These are phyloP conservation scores for Sporisorium reilianum DNA, from an alignment of 1,284 basidiomycete species.

Conservation along the genomic window DNA sequence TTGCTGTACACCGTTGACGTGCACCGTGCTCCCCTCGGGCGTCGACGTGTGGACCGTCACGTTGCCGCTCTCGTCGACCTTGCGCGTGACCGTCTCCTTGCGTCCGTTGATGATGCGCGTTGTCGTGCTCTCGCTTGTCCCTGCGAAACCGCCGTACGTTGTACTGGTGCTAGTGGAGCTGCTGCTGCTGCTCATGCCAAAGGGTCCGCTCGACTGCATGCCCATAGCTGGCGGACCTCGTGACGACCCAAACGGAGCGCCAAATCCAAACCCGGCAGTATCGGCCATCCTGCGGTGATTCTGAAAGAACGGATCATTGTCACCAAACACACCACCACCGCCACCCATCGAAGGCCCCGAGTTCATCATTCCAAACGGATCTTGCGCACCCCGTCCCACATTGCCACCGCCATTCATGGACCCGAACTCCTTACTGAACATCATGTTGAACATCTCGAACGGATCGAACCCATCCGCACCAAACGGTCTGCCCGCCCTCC, in stretches of 20 bases:
- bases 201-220: conserved; percentile 18
- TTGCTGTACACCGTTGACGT: conserved; percentile 59
- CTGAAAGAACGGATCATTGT: conserved; percentile 52
- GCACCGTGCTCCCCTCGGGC: conserved; percentile 56
- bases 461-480: conserved; percentile 60
- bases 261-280: conserved; percentile 49
- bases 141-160: conserved; percentile 26
- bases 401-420: conserved; percentile 18
- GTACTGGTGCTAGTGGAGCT: conserved; percentile 18
- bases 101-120: conserved; percentile 60
- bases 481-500: conserved; percentile 45
- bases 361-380: conserved; percentile 26
- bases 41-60: conserved; percentile 57
- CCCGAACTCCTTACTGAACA: conserved; percentile 55
- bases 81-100: conserved; percentile 56
- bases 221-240: conserved; percentile 12
- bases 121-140: conserved; percentile 45
- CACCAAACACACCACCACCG: conserved; percentile 33
- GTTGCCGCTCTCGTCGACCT: conserved; percentile 57
- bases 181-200: conserved; percentile 18
- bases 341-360: conserved; percentile 14
- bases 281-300: conserved; percentile 57
- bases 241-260: conserved; percentile 14
- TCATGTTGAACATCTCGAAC: conserved; percentile 65
- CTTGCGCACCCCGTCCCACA: conserved; percentile 13